These are phyloP conservation scores for Wallacemonas sp. DNA, from an alignment of 208 protist species.

Conservation along the genomic window DNA sequence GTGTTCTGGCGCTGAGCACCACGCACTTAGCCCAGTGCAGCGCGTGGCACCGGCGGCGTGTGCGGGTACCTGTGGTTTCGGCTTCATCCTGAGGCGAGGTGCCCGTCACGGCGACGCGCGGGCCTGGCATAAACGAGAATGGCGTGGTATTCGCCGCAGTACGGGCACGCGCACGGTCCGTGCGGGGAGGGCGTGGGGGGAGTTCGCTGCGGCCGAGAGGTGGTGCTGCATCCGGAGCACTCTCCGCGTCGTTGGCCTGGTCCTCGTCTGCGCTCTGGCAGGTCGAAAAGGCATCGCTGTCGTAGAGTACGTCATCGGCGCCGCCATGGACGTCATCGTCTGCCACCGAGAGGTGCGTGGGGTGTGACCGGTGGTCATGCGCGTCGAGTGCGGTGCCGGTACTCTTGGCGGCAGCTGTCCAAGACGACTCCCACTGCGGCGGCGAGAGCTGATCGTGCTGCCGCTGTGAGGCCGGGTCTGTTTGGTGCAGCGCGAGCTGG, in stretches of 20 bases:
- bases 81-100: constrained; percentile 29
- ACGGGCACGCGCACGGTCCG: too few species aligned
- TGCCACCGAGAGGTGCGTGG: too few species aligned
- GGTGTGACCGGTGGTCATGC: too few species aligned
- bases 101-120: constrained; percentile 32
- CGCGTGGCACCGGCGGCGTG: constrained; percentile 41
- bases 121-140: constrained; percentile 27
- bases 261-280: neutral
- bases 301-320: neutral
- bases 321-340: neutral
- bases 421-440: too few species aligned
- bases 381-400: too few species aligned
- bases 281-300: constrained; percentile 7
- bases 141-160: neutral
- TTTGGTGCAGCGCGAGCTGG: constrained; percentile 36
- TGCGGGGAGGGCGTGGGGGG: too few species aligned
- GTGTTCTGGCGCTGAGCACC: constrained; percentile 44
- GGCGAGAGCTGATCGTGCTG: too few species aligned
- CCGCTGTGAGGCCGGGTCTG: too few species aligned
- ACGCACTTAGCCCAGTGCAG: constrained; percentile 60
- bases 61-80: constrained; percentile 33
- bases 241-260: neutral
- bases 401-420: too few species aligned
- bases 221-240: neutral
- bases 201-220: too few species aligned